A percentile compares a stretch with the other conserved stretches of the same genome.
phyloP scores from a whole-genome alignment of 2,329 filamentous ascomycete genomes.

The Cercospora brassicicola region DNA sequence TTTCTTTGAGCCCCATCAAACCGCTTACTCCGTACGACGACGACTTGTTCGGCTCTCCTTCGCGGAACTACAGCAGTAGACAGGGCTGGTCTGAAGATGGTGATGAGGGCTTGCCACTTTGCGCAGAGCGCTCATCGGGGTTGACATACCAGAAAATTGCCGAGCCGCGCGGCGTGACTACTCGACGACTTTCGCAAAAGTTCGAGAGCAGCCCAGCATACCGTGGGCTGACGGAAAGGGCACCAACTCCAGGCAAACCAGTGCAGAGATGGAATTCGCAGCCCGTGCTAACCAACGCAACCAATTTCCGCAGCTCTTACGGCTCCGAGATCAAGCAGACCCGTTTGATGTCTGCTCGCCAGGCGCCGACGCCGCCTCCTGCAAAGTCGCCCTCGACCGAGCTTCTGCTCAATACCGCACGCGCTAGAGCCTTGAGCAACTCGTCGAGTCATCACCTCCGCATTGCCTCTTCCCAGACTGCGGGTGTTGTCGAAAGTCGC shows the following conservation, averaged over 20 bases:
- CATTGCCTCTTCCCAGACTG: conserved; percentile 9
- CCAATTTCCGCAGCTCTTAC: conserved; percentile 28
- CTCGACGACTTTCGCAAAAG: conserved; percentile 23
- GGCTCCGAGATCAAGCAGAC: conserved; percentile 35
- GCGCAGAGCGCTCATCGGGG: conserved; percentile 3
- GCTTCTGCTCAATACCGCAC: conserved; percentile 14
- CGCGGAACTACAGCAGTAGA: conserved; percentile 21
- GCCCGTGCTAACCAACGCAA: conserved; percentile 32
- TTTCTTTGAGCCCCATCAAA: conserved; percentile 34
- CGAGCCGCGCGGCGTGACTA: neutral
- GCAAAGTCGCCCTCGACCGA: conserved; percentile 26
- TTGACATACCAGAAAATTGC: neutral
- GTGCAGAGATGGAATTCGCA: conserved; percentile 39
- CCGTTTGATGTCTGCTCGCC: conserved; percentile 35
- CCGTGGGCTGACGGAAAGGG: conserved; percentile 23
- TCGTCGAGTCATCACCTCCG: conserved; percentile 9
- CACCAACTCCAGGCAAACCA: conserved; percentile 27
- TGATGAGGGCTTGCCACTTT: conserved; percentile 9
- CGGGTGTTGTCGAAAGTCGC: neutral
- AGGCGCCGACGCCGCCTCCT: conserved; percentile 34
- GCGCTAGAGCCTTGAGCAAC: conserved; percentile 14
- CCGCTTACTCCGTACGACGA: conserved; percentile 26
- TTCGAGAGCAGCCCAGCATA: conserved; percentile 34
- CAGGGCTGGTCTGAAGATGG: conserved; percentile 24
- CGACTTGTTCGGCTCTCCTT: conserved; percentile 23